These are phyloP conservation scores for Tuber melanosporum DNA, from an alignment of 495 filamentous ascomycete genomes.

Conservation along the genomic window DNA sequence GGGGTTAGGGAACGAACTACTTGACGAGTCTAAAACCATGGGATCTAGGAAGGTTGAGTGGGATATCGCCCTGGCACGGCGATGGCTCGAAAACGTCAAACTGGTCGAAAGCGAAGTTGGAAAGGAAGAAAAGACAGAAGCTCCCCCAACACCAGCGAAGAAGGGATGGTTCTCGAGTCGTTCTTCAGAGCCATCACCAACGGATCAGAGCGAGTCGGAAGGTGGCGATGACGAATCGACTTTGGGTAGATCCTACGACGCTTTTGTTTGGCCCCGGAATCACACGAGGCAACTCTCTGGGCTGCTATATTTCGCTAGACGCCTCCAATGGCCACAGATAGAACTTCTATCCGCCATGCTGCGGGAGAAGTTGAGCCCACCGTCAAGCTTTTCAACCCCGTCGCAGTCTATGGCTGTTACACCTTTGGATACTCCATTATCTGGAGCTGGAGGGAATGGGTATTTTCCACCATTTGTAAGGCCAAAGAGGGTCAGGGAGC, in stretches of 20 bases:
- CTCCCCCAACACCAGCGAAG: slow-evolving; percentile 29
- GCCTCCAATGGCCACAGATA: slow-evolving; percentile 51
- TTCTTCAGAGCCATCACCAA: slow-evolving; percentile 39
- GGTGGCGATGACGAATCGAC: slow-evolving; percentile 38
- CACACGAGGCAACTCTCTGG: slow-evolving; percentile 49
- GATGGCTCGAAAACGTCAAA: slow-evolving; percentile 69
- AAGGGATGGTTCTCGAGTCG: slow-evolving; percentile 40
- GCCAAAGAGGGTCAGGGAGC: slow-evolving; percentile 32
- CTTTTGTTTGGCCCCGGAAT: slow-evolving; percentile 38
- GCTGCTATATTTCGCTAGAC: slow-evolving; percentile 53
- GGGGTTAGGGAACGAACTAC: slow-evolving; percentile 50
- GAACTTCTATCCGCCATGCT: slow-evolving; percentile 30
- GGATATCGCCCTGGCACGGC: slow-evolving; percentile 68
- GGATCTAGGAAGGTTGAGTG: slow-evolving; percentile 66
- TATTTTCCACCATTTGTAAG: slow-evolving; percentile 30
- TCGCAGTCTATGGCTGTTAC: slow-evolving; percentile 41
- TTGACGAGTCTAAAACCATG: slow-evolving; percentile 57
- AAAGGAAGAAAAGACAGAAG: slow-evolving; percentile 46
- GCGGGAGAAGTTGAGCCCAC: slow-evolving; percentile 33
- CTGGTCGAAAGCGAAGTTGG: slow-evolving; percentile 44
- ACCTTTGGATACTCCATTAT: slow-evolving; percentile 46
- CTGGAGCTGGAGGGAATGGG: slow-evolving; percentile 41
- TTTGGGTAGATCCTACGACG: slow-evolving; percentile 47
- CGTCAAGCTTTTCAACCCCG: slow-evolving; percentile 37
- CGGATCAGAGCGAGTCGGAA: slow-evolving; percentile 27